These are phyloP conservation scores for Teratosphaeria zuluensis DNA, from an alignment of 2,329 filamentous ascomycete species.

Conservation along the genomic window DNA sequence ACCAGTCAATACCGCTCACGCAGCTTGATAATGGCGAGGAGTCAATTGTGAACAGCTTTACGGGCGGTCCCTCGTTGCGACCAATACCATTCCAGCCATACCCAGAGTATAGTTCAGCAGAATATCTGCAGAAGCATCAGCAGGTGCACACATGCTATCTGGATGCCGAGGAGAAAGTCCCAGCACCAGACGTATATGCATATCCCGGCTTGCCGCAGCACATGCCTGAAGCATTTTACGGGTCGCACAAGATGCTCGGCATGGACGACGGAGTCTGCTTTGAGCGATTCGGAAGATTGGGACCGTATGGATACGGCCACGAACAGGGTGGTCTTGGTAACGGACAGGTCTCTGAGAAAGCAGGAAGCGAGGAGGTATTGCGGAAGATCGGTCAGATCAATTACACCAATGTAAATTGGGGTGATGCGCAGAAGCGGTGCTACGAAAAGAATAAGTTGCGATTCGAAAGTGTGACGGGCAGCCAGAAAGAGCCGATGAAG, in stretches of 20 bases:
- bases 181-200: slow-evolving; percentile 54
- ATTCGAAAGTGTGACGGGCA: slow-evolving; percentile 27
- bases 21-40: slow-evolving; percentile 11
- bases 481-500: slow-evolving; percentile 31
- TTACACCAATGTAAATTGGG: slow-evolving; percentile 41
- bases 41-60: slow-evolving; percentile 16
- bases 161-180: slow-evolving; percentile 47
- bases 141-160: slow-evolving; percentile 54
- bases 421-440: slow-evolving; percentile 37
- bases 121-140: slow-evolving; percentile 40
- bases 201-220: slow-evolving; percentile 48
- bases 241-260: slow-evolving; percentile 39
- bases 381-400: slow-evolving; percentile 38
- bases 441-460: slow-evolving; percentile 40
- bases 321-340: slow-evolving; percentile 41
- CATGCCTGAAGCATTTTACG: slow-evolving; percentile 39
- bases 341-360: slow-evolving; percentile 33
- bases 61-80: slow-evolving; percentile 24
- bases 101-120: slow-evolving; percentile 26
- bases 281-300: slow-evolving; percentile 41
- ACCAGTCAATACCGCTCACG: slow-evolving; percentile 27
- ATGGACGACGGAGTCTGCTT: slow-evolving; percentile 41
- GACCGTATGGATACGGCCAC: slow-evolving; percentile 40
- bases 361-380: slow-evolving; percentile 41
- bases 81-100: slow-evolving; percentile 38